Evolutionary conservation across 2,329 filamentous ascomycete species (phyloP).

Genomic region (Trichoderma sp.): DNA sequence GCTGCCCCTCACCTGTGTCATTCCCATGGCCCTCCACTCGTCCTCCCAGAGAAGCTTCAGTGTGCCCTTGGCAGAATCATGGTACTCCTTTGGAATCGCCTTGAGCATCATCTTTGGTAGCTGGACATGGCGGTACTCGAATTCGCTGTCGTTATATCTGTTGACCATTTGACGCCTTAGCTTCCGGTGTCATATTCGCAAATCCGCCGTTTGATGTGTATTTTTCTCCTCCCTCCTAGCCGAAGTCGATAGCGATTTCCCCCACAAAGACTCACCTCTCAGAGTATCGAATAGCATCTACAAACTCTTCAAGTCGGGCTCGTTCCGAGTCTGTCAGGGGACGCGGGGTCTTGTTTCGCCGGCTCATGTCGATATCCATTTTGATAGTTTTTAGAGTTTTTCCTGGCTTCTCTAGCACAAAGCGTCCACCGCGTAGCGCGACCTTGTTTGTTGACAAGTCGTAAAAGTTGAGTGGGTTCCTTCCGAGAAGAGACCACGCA

Average conservation of each 20-base stretch:
- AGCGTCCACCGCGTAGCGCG: not conserved
- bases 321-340: conserved; percentile 78
- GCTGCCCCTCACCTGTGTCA: conserved; percentile 73
- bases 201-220: not conserved
- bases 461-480: not conserved
- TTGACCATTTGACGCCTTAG: conserved; percentile 3
- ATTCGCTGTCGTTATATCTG: conserved; percentile 91
- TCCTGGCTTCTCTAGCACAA: not conserved
- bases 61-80: conserved; percentile 83
- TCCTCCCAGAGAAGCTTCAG: conserved; percentile 97
- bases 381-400: not conserved
- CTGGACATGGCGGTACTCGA: conserved; percentile 96
- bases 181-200: not conserved
- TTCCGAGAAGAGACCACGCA: not conserved
- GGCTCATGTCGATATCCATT: conserved; percentile 69
- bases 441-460: not conserved
- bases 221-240: not conserved
- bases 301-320: conserved; percentile 81
- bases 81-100: conserved; percentile 91
- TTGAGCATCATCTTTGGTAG: conserved; percentile 98
- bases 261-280: conserved; percentile 62
- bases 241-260: not conserved
- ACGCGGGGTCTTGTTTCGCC: conserved; percentile 84
- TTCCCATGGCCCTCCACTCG: conserved; percentile 94
- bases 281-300: conserved; percentile 94